phyloP scores from a whole-genome alignment of 495 filamentous ascomycete species.

The Corynascus novoguineensis region DNA sequence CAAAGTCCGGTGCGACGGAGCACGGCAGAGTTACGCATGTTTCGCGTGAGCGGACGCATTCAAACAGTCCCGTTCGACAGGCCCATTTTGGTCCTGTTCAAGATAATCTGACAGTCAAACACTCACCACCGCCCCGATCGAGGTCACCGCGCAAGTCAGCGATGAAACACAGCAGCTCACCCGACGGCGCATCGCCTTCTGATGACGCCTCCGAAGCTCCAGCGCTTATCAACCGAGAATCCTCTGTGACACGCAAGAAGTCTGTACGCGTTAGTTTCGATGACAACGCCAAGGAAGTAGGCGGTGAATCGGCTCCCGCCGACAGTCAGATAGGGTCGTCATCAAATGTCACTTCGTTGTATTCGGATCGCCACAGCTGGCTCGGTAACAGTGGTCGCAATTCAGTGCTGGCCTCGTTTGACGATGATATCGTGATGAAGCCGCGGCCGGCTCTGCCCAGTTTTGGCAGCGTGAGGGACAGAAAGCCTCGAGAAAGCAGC shows the following conservation, averaged over 20 bases:
- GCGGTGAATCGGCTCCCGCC: constrained; percentile 53
- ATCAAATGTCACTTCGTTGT: constrained; percentile 46
- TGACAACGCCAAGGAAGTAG: constrained; percentile 53
- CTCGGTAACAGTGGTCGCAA: constrained; percentile 49
- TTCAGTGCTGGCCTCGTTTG: constrained; percentile 37
- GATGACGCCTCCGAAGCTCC: constrained; percentile 40
- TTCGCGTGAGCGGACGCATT: constrained; percentile 27
- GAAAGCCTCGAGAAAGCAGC: constrained; percentile 33
- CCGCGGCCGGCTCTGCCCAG: constrained; percentile 73
- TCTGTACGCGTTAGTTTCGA: constrained; percentile 80
- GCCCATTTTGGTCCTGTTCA: constrained; percentile 62
- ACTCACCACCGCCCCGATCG: constrained; percentile 73
- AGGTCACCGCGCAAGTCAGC: constrained; percentile 84
- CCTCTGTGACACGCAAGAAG: constrained; percentile 55
- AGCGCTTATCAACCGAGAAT: constrained; percentile 42
- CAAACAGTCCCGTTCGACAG: constrained; percentile 47
- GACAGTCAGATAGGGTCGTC: constrained; percentile 49
- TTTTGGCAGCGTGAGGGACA: constrained; percentile 72
- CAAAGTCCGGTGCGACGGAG: neutral
- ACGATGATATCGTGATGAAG: constrained; percentile 66
- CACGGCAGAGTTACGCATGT: constrained; percentile 5
- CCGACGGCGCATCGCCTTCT: constrained; percentile 41
- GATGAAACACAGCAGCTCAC: constrained; percentile 60
- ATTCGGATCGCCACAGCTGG: constrained; percentile 47
- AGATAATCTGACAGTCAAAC: constrained; percentile 53